Evolutionary conservation across 2,329 filamentous ascomycete genomes (phyloP), one percentile per base, ranked within the genome.

Genomic region (Fusarium neocosmosporiellum): DNA sequence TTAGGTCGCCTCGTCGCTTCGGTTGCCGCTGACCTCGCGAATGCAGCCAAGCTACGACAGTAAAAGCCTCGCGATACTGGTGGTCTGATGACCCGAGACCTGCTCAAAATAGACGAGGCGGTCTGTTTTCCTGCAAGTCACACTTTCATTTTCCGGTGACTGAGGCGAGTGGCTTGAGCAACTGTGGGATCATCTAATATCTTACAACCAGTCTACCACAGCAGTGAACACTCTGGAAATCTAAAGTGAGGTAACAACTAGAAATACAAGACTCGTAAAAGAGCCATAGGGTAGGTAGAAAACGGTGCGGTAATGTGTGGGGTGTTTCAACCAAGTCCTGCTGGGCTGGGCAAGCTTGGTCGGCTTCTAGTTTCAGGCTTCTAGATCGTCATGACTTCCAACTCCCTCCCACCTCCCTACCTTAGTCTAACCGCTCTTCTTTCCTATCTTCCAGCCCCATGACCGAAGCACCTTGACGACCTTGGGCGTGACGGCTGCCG

Each of bases 381-480:
- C 24, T 31, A 39, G n/a, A 69, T 43, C 34, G 46, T 58, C 60
- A 60, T 63, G 59, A 71, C 59, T 29, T 53, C 29, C 27, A 50
- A 29, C 27, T 20, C 20, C 66, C 54, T 67, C 37, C 34, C 22
- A 29, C 16, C 29, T 29, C 65, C 55, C 24, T 16, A 9, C 39
- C 39, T 53, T 14, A 53, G 18, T 53, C 37, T 76, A 66, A 73
- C 24, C 33, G 34, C 73, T 53, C 76, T 90, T 88, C 86, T 94
- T 97, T 59, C 96, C 96, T 79, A 99, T 96, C 80, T 98, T 91
- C 92, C 94, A 98, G 7, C 96, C 96, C 94, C 96, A 98, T 14
- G 90, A 88, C 72, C 96, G 88, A 31, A 99, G 86, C 14, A 91
- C 89, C 83, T 94, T 97, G 78, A 98, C 96, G n/a, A 98, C 92